Percentiles rank a stretch among this genome's conserved stretches.
phyloP scores from a whole-genome alignment of 2,329 filamentous ascomycete genomes.

The Fragosphaeria purpurea region DNA sequence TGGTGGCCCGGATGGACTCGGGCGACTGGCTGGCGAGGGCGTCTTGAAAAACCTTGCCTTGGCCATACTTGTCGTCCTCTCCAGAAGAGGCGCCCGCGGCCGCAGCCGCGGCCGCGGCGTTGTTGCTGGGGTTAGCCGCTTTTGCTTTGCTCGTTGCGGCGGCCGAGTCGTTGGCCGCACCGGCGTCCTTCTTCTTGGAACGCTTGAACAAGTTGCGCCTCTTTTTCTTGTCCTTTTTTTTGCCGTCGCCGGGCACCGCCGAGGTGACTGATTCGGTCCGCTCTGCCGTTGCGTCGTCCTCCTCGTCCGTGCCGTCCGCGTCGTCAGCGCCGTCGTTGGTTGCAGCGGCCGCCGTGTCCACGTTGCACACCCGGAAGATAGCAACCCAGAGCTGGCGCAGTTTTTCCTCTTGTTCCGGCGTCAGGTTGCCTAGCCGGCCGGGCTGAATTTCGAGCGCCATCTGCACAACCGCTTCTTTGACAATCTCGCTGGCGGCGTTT shows the following conservation, averaged over 20 bases:
- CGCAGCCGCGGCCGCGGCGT: slow-evolving; percentile 18
- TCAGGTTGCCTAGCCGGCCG: slow-evolving; percentile 78
- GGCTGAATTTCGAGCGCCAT: slow-evolving; percentile 35
- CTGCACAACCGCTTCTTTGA: slow-evolving; percentile 1
- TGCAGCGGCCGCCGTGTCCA: slow-evolving; percentile 29
- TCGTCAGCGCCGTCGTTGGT: slow-evolving; percentile 18
- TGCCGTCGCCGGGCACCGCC: slow-evolving; percentile 17
- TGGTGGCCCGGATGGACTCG: slow-evolving; percentile 66
- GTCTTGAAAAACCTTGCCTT: slow-evolving; percentile 76
- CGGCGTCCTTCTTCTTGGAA: slow-evolving; percentile 47
- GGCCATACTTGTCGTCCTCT: slow-evolving; percentile 85
- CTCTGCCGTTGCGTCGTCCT: slow-evolving; percentile 12
- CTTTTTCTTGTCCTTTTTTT: slow-evolving; percentile 62
- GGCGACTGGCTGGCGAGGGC: slow-evolving; percentile 68
- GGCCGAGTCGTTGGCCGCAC: slow-evolving; percentile 21
- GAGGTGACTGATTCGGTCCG: slow-evolving; percentile 16
- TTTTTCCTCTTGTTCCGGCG: slow-evolving; percentile 80
- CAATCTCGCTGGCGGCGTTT: background rate
- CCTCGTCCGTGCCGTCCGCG: slow-evolving; percentile 18
- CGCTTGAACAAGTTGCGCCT: slow-evolving; percentile 59
- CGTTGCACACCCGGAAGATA: slow-evolving; percentile 65
- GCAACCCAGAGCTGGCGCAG: slow-evolving; percentile 77
- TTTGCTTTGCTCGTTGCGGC: slow-evolving; percentile 1
- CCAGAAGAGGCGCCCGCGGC: slow-evolving; percentile 12
- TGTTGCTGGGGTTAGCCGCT: slow-evolving; percentile 10